phyloP scores from a whole-genome alignment of 1,284 basidiomycete genomes.

The Xerocomus amazonicus region DNA sequence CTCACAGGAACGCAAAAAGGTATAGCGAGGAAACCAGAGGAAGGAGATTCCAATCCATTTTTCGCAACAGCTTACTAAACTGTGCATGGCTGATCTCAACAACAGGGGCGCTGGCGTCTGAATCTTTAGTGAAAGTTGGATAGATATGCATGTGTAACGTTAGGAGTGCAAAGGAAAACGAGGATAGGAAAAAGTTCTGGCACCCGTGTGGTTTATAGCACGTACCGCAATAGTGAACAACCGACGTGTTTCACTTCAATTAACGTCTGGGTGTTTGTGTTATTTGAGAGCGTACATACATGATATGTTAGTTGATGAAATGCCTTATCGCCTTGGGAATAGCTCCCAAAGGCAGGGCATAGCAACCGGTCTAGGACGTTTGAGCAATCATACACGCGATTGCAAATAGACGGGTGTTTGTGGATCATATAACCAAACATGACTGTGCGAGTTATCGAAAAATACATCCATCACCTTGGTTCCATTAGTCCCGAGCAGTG shows the following conservation, averaged over 20 bases:
- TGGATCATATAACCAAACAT: no score
- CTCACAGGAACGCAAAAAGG: conserved; percentile 54
- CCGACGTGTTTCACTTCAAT: neutral
- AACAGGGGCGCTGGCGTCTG: neutral
- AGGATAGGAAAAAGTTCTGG: neutral
- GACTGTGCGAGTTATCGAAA: no score
- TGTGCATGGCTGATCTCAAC: conserved; percentile 28
- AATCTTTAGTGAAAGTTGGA: neutral
- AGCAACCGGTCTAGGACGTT: no score
- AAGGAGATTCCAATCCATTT: conserved; percentile 47
- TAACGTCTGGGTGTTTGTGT: neutral
- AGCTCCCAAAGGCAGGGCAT: no score
- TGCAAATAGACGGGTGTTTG: no score
- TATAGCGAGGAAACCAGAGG: conserved; percentile 55
- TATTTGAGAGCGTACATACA: no score
- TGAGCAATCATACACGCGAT: no score
- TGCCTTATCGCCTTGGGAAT: no score
- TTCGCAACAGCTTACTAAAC: conserved; percentile 39
- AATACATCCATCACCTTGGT: no score
- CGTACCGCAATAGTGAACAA: neutral
- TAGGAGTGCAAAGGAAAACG: neutral
- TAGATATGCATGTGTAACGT: neutral
- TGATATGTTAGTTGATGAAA: no score
- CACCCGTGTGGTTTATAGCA: neutral
- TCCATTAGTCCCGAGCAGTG: no score